Conservation (phyloP, 305 asterid species). For the Fraxinus latifolia region DNA sequence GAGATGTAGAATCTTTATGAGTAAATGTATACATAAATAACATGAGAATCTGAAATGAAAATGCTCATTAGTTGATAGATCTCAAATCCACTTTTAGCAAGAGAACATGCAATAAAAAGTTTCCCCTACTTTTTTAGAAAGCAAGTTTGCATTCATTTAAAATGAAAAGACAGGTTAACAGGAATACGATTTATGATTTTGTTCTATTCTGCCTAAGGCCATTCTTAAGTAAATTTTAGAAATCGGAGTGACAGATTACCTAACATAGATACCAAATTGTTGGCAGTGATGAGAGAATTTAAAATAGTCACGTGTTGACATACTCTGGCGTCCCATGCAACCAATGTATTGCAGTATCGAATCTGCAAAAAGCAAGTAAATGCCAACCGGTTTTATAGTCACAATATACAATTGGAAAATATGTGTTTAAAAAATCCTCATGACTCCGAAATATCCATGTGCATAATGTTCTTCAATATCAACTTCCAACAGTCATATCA, state of each 20-base stretch:
- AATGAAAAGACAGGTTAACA: conserved; percentile 7
- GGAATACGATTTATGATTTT: conserved; percentile 18
- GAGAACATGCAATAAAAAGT: conserved; percentile 10
- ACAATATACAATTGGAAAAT: neutral
- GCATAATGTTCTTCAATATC: neutral
- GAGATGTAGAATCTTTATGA: conserved; percentile 1
- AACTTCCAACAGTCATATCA: neutral
- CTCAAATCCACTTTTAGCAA: conserved; percentile 8
- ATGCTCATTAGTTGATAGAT: neutral
- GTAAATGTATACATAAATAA: conserved; percentile 6
- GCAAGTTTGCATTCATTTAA: conserved; percentile 6
- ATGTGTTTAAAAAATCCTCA: neutral
- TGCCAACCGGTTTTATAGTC: conserved; percentile 21
- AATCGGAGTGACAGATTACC: conserved; percentile 39
- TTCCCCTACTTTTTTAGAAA: neutral
- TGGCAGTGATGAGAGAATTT: conserved; percentile 75
- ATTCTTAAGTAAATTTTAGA: neutral
- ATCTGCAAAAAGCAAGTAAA: conserved; percentile 46
- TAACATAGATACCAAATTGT: conserved; percentile 66
- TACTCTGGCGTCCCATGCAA: conserved; percentile 31
- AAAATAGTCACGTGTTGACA: conserved; percentile 31
- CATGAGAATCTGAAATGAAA: conserved; percentile 9
- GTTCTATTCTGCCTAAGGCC: neutral
- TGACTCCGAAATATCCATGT: neutral
- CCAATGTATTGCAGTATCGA: conserved; percentile 48